Conservation (phyloP, 768 basidiomycete genomes). For the Gyrodon lividus region DNA sequence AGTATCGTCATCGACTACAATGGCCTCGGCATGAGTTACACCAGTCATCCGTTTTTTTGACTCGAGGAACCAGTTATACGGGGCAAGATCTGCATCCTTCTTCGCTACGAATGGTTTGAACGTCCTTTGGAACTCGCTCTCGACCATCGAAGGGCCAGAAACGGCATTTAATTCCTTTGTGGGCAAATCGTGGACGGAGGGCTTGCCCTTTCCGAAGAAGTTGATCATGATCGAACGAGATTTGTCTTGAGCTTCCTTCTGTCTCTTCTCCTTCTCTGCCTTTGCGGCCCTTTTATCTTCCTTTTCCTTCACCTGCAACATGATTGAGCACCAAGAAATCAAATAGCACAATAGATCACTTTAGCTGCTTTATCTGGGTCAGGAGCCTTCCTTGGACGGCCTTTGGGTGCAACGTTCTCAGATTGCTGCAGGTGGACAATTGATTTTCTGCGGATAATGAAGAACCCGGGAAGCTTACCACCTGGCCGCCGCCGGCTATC, state of each 20-base stretch:
- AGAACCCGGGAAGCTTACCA: slow-evolving; percentile 27
- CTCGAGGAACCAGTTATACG: slow-evolving; percentile 64
- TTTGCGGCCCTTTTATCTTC: slow-evolving; percentile 67
- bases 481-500: slow-evolving; percentile 39
- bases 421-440: slow-evolving; percentile 12
- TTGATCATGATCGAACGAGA: slow-evolving; percentile 73
- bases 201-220: slow-evolving; percentile 71
- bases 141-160: slow-evolving; percentile 34
- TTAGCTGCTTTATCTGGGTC: slow-evolving; percentile 54
- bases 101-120: slow-evolving; percentile 82
- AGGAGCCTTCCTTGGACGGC: slow-evolving; percentile 47
- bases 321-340: slow-evolving; percentile 4
- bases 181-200: slow-evolving; percentile 22
- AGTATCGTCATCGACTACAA: slow-evolving; percentile 53
- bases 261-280: slow-evolving; percentile 69
- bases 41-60: slow-evolving; percentile 18
- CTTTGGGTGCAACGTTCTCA: slow-evolving; percentile 28
- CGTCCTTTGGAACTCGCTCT: slow-evolving; percentile 66
- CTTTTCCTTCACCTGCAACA: slow-evolving; percentile 61
- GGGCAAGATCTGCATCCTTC: slow-evolving; percentile 72
- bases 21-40: slow-evolving; percentile 43
- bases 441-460: not conserved
- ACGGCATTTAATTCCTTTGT: slow-evolving; percentile 27
- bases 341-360: slow-evolving; percentile 13
- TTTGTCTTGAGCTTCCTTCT: slow-evolving; percentile 66